These are phyloP conservation scores for Alternaria sp. DNA, from an alignment of 2,329 filamentous ascomycete genomes.

Conservation along the genomic window DNA sequence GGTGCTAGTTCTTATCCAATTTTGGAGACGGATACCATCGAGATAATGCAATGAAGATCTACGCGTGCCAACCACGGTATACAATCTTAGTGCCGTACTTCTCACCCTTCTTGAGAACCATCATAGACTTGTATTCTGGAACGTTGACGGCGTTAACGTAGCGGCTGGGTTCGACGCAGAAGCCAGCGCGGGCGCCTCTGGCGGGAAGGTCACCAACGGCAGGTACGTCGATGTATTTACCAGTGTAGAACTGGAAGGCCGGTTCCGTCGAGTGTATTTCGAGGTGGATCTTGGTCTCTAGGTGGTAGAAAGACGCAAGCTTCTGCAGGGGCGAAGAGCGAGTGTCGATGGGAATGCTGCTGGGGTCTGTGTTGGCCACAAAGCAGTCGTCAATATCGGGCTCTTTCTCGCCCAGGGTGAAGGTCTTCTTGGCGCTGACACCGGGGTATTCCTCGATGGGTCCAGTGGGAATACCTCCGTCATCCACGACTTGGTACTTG, in stretches of 20 bases:
- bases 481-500: constrained; percentile 76
- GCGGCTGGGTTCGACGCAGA: constrained; percentile 90
- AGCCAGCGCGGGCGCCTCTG: constrained; percentile 73
- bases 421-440: constrained; percentile 69
- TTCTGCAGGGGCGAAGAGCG: constrained; percentile 65
- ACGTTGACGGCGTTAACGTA: constrained; percentile 90
- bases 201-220: constrained; percentile 65
- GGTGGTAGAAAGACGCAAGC: constrained; percentile 76
- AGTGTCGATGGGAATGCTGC: constrained; percentile 59
- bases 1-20: neutral
- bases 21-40: neutral
- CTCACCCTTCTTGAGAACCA: constrained; percentile 82
- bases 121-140: constrained; percentile 78
- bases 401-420: constrained; percentile 72
- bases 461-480: constrained; percentile 75
- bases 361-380: constrained; percentile 70
- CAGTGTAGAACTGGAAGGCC: constrained; percentile 96
- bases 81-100: constrained; percentile 81
- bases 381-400: constrained; percentile 93
- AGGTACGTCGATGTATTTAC: constrained; percentile 81
- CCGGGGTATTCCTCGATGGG: constrained; percentile 69
- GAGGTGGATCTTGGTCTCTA: constrained; percentile 76
- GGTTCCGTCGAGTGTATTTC: constrained; percentile 92
- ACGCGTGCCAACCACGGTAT: constrained; percentile 81
- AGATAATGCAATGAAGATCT: neutral